A percentile compares a stretch with the other conserved stretches of the same genome.
These are phyloP conservation scores for Acanthamoeba polyphaga DNA, from an alignment of 208 protist species.

Conservation along the genomic window DNA sequence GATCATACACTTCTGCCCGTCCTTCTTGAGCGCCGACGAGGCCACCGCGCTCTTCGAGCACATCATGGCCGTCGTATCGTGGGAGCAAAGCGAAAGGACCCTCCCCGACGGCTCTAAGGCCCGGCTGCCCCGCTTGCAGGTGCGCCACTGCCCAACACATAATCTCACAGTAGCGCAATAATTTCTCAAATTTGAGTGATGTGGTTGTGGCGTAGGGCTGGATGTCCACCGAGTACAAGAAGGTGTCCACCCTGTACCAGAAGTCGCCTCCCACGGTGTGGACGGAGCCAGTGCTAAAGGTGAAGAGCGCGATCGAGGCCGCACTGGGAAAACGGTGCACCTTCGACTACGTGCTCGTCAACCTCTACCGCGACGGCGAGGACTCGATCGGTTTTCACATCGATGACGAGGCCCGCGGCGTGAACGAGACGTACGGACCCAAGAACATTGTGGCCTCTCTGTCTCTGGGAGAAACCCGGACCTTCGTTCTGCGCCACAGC, in stretches of 20 bases:
- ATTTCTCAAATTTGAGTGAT: neutral
- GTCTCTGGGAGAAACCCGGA: neutral
- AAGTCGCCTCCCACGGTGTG: conserved; percentile 37
- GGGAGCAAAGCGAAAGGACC: conserved; percentile 8
- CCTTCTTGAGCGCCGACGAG: conserved; percentile 4
- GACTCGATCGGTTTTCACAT: conserved; percentile 50
- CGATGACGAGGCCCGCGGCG: conserved; percentile 19
- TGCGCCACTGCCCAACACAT: neutral
- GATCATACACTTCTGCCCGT: conserved; percentile 30
- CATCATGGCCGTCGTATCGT: neutral
- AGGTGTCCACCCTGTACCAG: conserved; percentile 52
- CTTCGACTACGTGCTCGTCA: conserved; percentile 62
- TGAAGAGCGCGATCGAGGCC: conserved; percentile 48
- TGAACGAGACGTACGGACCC: conserved; percentile 1
- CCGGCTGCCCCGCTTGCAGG: conserved; percentile 21
- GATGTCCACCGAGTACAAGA: conserved; percentile 50
- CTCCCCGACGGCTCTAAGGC: neutral
- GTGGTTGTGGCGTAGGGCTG: neutral
- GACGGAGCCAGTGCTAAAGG: conserved; percentile 25
- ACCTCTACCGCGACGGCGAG: conserved; percentile 48
- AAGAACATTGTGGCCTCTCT: conserved; percentile 61
- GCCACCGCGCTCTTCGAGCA: conserved; percentile 18
- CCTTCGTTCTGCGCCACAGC: conserved; percentile 25
- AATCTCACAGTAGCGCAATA: too few relatives aligned
- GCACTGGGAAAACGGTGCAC: conserved; percentile 50